Evolutionary conservation across 768 basidiomycete species (phyloP), one percentile per base, ranked within the genome.

Genomic region (Dacryopinax spathularia): DNA sequence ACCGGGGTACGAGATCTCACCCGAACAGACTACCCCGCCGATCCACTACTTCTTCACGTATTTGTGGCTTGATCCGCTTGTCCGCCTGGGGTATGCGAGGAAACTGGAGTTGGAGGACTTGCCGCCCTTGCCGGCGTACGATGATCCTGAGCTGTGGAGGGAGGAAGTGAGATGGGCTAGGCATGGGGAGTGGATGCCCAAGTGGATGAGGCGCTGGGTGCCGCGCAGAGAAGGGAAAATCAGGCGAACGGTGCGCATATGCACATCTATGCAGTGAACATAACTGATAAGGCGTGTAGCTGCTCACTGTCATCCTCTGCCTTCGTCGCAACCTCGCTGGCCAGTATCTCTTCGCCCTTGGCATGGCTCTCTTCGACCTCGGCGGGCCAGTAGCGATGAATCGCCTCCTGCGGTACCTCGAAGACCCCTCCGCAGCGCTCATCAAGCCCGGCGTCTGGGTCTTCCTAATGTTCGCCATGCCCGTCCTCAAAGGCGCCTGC

Each of bases 241-340:
- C 48, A 3, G 48, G 22, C 25, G 20, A 20, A 56, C 48, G 22
- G 48, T 56, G 48, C 48, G 48, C 18, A n/a, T n/a, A n/a, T 6
- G 9, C 48, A 10, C 25, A 13, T 37, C n/a, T 37, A n/a, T n/a
- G 36, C 36, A 10, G 12, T 10, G 43, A 44, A 12, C 13, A 22
- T 22, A 13, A 9, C 9, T 7, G n/a, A 9, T 9, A 10, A 44
- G 13, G 13, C 43, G 22, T 7, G 31, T 29, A 56, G 48, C 48
- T 56, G 6, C 48, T 56, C 48, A 56, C 48, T 18, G 48, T 56
- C 48, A 56, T 56, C 48, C 48, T 56, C 48, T 56, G 48, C 48
- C 48, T 56, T 13, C 48, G 48, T 9, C 48, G 48, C 22, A 56
- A 56, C 48, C 3, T 56, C 29, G 48, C 48, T 20, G 48, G 48